Evolutionary conservation across 2,329 filamentous ascomycete genomes (phyloP), one percentile per base, ranked within the genome.

Genomic region (Aspergillus amoenus): DNA sequence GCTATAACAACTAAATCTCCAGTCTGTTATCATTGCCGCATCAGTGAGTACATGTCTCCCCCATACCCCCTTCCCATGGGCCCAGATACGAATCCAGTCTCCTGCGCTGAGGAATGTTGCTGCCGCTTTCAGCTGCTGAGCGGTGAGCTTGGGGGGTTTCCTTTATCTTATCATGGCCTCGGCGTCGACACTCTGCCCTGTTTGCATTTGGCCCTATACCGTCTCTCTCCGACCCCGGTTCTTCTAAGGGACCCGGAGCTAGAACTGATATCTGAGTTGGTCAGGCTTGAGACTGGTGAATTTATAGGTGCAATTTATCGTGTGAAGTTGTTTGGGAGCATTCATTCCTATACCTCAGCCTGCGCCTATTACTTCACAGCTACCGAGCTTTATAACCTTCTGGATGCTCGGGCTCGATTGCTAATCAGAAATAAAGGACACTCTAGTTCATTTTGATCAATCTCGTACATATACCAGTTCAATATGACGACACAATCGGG

Each of bases 401-500:
- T 45, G 43, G 15, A 43, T 22, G 22, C 9, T 30, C 13, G 32
- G 13, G 42, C 9, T 24, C 13, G 42, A 17, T 21, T 12, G 15
- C 52, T 59, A 47, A 59, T 43, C 17, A 48, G 9, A 44, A 30
- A 17, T 51, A 30, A 30, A 43, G 42, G 51, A 17, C n/a, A 42
- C 8, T 27, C 22, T 34, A 57, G 52, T 24, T 32, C 49, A 43
- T 17, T n/a, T 54, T 47, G 50, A 18, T 51, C 47, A 5, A 22
- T 18, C 34, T 40, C 50, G 54, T 45, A 57, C 22, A 49, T 50
- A 32, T 12, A 56, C 37, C 18, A 44, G 50, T 43, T 32, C 22
- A 39, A 58, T 61, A 78, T 78, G 75, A 70, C 75, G 54, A 69
- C 72, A 59, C 72, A 76, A 30, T 9, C 27, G 27, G 27, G 27